phyloP scores from a whole-genome alignment of 176 grass and related monocot genomes.

The Musa troglodytarum region DNA sequence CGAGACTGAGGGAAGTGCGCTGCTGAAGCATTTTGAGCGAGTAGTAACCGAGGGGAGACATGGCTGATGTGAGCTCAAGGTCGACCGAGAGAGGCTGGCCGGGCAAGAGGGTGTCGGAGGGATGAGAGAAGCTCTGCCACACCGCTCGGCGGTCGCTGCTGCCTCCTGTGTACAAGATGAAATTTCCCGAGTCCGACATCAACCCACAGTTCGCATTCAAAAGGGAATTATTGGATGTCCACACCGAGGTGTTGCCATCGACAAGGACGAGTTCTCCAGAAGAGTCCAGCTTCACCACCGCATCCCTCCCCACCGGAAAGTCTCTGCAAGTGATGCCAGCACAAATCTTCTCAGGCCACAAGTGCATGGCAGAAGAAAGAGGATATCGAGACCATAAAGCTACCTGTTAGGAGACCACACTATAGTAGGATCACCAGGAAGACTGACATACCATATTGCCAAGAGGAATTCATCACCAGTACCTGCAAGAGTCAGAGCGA shows the following conservation, averaged over 20 bases:
- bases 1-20: conserved; percentile 13
- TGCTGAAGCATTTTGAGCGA: conserved; percentile 17
- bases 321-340: neutral
- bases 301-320: neutral
- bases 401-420: conserved; percentile 4
- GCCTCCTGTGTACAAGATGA: neutral
- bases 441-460: neutral
- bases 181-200: neutral
- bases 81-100: neutral
- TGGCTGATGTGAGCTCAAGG: conserved; percentile 7
- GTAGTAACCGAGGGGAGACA: neutral
- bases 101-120: conserved; percentile 7
- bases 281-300: neutral
- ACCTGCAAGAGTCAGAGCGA: neutral
- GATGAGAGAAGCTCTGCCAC: conserved; percentile 17
- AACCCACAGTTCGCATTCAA: neutral
- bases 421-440: neutral
- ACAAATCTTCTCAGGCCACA: neutral
- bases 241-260: neutral
- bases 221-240: neutral
- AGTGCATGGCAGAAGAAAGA: too few relatives aligned
- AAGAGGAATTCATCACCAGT: neutral
- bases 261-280: neutral
- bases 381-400: neutral
- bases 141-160: neutral